A percentile compares a stretch with the other conserved stretches of the same genome.
Evolutionary conservation across 768 basidiomycete genomes (phyloP).

Genomic region (Mycena chlorophos): DNA sequence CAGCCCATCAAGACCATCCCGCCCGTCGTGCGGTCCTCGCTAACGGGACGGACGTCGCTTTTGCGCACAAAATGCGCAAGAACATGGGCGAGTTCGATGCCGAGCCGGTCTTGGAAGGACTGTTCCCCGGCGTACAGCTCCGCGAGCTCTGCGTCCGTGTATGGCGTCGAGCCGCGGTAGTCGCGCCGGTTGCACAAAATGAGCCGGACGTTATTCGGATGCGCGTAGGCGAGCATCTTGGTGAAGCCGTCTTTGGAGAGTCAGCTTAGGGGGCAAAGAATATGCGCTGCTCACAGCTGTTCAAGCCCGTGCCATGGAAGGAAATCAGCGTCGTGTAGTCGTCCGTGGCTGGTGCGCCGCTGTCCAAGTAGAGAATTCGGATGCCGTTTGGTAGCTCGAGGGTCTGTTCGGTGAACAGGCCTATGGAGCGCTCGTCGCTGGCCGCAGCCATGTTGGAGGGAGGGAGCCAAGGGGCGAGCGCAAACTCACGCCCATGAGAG

Average conservation of each 20-base stretch:
- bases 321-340: conserved; percentile 39
- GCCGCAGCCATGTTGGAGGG: neutral
- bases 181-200: conserved; percentile 34
- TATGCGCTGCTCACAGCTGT: conserved; percentile 28
- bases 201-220: conserved; percentile 28
- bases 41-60: conserved; percentile 29
- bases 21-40: conserved; percentile 28
- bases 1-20: conserved; percentile 42
- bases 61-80: conserved; percentile 30
- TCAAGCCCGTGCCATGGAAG: conserved; percentile 38
- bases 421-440: too few species aligned
- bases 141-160: conserved; percentile 34
- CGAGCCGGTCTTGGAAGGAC: conserved; percentile 30
- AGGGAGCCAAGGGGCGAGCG: neutral
- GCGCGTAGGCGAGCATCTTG: conserved; percentile 22
- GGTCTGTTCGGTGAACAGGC: conserved; percentile 5
- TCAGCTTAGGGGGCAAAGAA: neutral
- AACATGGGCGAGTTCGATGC: conserved; percentile 29
- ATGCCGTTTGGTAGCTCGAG: conserved; percentile 26
- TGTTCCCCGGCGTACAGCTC: conserved; percentile 28
- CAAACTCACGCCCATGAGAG: too few species aligned
- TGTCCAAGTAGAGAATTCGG: conserved; percentile 35
- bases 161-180: conserved; percentile 36
- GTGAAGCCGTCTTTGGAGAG: conserved; percentile 16
- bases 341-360: conserved; percentile 29